Percentiles rank a stretch among this genome's conserved stretches.
Evolutionary conservation across 2,329 filamentous ascomycete species (phyloP).

Genomic region (Ophiognomonia clavigignenti-juglandacearum): DNA sequence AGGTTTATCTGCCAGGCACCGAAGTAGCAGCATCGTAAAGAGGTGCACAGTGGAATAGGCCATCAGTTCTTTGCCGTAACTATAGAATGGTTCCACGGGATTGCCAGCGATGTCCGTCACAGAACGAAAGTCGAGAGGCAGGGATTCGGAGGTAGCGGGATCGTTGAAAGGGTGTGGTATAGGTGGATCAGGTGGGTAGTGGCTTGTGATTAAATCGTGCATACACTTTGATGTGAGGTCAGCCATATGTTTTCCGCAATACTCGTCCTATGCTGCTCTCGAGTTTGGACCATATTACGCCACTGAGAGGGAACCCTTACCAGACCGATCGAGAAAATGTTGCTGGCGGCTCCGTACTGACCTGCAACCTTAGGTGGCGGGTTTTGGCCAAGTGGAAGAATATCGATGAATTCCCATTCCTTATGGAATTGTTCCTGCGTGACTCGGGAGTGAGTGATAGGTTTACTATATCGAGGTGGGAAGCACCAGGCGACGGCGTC

Average conservation of each 20-base stretch:
- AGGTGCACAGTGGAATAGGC: background rate
- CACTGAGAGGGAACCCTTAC: background rate
- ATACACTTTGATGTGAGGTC: background rate
- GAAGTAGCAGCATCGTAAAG: background rate
- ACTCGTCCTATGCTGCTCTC: too few relatives aligned
- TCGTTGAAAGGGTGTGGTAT: background rate
- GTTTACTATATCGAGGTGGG: background rate
- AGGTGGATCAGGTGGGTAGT: background rate
- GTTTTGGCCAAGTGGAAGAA: background rate
- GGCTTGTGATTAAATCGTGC: background rate
- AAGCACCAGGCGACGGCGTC: background rate
- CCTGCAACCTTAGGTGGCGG: background rate
- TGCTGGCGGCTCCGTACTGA: background rate
- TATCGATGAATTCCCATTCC: constrained; percentile 1
- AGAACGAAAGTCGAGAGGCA: background rate
- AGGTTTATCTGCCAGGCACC: constrained; percentile 1
- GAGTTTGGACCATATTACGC: too few relatives aligned
- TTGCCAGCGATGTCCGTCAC: background rate
- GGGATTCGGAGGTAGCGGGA: background rate
- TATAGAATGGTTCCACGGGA: background rate
- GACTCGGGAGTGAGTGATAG: too few relatives aligned
- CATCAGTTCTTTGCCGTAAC: background rate
- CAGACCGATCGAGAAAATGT: background rate
- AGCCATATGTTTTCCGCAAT: too few relatives aligned
- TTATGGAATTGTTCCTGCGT: constrained; percentile 4